phyloP scores from a whole-genome alignment of 495 filamentous ascomycete genomes.

The Aspergillus saccharolyticus region DNA sequence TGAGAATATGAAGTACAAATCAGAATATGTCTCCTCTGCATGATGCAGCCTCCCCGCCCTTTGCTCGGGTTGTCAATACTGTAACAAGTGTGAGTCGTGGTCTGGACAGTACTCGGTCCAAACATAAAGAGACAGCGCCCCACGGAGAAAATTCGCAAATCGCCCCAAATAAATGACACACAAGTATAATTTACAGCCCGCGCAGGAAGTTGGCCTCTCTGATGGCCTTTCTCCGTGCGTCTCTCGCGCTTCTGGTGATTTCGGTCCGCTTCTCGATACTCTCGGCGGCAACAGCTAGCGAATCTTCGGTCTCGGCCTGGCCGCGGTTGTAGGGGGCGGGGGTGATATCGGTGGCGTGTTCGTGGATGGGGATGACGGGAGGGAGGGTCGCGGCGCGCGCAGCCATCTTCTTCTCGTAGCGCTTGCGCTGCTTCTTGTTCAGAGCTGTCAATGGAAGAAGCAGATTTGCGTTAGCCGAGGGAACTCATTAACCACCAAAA shows the following conservation, averaged over 20 bases:
- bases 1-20: background rate
- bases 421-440: slow-evolving; percentile 56
- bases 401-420: slow-evolving; percentile 59
- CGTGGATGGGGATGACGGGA: slow-evolving; percentile 72
- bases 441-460: slow-evolving; percentile 24
- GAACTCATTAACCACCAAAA: too few relatives aligned
- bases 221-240: slow-evolving; percentile 70
- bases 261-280: slow-evolving; percentile 36
- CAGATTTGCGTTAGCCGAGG: slow-evolving; percentile 6
- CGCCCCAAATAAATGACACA: slow-evolving; percentile 6
- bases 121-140: slow-evolving; percentile 8
- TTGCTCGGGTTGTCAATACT: background rate
- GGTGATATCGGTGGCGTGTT: slow-evolving; percentile 82
- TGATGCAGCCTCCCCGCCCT: too few relatives aligned
- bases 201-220: slow-evolving; percentile 93
- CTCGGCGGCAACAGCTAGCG: slow-evolving; percentile 28
- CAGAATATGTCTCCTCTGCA: background rate
- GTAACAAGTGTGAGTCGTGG: slow-evolving; percentile 12
- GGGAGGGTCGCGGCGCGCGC: slow-evolving; percentile 60
- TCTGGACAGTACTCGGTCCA: slow-evolving; percentile 11
- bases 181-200: slow-evolving; percentile 56
- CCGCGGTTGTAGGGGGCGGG: slow-evolving; percentile 40
- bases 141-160: slow-evolving; percentile 6
- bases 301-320: slow-evolving; percentile 21
- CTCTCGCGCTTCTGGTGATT: slow-evolving; percentile 57